Conservation (phyloP, 768 basidiomycete genomes). For the Lentinus brumalis region DNA sequence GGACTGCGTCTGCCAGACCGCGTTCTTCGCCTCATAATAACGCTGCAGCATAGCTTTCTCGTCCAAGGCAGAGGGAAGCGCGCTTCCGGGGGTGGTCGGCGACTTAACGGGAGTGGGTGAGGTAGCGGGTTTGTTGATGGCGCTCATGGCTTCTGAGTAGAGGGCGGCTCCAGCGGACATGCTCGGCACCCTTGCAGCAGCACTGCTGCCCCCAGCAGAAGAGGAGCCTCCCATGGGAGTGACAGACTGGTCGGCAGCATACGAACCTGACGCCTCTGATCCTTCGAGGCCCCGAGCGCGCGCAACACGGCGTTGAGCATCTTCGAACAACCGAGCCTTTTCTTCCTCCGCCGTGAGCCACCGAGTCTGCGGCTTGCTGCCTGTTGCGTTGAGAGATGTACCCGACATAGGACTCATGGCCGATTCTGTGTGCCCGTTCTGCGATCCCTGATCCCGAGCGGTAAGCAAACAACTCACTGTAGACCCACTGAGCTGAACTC, state of each 20-base stretch:
- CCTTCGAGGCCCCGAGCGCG: conserved; percentile 50
- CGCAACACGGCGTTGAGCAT: conserved; percentile 67
- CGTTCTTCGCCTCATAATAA: conserved; percentile 71
- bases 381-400: not conserved
- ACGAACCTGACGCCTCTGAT: not conserved
- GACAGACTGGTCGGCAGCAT: not conserved
- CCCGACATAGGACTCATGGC: not conserved
- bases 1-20: conserved; percentile 62
- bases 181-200: conserved; percentile 5
- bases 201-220: conserved; percentile 23
- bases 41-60: conserved; percentile 72
- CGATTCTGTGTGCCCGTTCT: not conserved
- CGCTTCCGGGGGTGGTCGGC: not conserved
- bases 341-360: conserved; percentile 80
- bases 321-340: conserved; percentile 67
- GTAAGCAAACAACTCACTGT: not conserved
- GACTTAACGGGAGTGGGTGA: not conserved
- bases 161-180: conserved; percentile 46
- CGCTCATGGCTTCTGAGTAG: conserved; percentile 49
- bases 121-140: conserved; percentile 29
- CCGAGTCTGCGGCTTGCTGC: conserved; percentile 26
- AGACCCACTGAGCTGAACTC: not conserved
- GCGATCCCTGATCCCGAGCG: not conserved
- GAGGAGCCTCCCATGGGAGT: not conserved
- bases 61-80: conserved; percentile 58